Base-by-base conservation (phyloP, 2,329 filamentous ascomycete genomes). In the Colletotrichum sp. region DNA sequence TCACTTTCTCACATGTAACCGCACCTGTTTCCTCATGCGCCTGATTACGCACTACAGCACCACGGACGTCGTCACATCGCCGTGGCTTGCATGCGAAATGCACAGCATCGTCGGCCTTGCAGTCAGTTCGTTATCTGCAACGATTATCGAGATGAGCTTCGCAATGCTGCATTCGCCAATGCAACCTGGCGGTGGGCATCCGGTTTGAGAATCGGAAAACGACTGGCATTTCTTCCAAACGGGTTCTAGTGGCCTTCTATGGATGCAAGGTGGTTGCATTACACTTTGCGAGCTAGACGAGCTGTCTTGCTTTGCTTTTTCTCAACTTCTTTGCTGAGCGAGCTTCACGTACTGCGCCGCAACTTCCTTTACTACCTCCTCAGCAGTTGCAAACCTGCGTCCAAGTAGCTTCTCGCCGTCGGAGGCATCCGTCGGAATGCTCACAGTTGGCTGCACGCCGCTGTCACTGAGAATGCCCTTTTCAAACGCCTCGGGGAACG, bases 301-400 rank as follows among this genome's bases (percentile, higher is more conserved):
- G 24, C 32, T 34, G 26, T 22, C 28, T 13, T n/a, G 22, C 36
- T 64, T 34, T 22, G 10, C 66, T 15, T 59, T 60, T 30, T 48
- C 39, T 64, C 30, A 69, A 10, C 34, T 26, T 4, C 28, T 12
- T 10, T 8, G 18, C 52, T 16, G 52, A 22, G 57, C 62, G 18
- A 85, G 79, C 48, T 81, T 79, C 15, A 85, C 71, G 64, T 84
- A 84, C 60, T 86, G 84, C 39, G 79, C 79, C 4, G 81, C 80
- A 26, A 84, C 80, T 55, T 80, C 81, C 48, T 80, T 81, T 4
- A 85, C 82, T 34, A 83, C 80, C 52, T 84, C 81, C 66, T 85
- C 83, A n/a, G 80, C 83, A 8, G 76, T 78, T 28, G 75, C 69
- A 69, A 83, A 83, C 70, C 80, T 81, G 57, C 84, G 80, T 1